Conservation (phyloP, 176 grass and related monocot genomes). For the Carex littledalei region DNA sequence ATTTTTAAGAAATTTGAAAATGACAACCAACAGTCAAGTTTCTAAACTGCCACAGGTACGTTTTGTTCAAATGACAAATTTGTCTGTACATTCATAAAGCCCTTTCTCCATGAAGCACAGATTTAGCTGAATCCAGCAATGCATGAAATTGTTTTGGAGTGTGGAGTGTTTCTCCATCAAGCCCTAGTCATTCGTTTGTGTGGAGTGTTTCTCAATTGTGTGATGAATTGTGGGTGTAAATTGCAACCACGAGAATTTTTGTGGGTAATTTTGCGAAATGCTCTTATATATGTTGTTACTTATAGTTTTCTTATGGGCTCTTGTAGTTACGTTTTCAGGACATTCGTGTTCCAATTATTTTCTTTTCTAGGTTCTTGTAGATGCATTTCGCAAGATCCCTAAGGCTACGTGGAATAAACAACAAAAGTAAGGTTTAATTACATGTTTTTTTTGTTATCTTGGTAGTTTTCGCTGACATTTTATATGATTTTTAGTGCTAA, state of each 20-base stretch:
- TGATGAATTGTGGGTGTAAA: background rate
- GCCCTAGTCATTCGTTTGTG: too few species aligned
- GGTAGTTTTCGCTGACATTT: background rate
- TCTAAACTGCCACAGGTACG: background rate
- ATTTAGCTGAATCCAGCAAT: background rate
- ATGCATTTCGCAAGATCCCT: conserved; percentile 68
- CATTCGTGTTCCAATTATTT: conserved; percentile 11
- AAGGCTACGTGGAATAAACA: conserved; percentile 67
- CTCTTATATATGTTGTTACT: background rate
- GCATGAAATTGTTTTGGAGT: background rate
- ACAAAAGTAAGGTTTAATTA: conserved; percentile 51
- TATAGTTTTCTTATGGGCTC: conserved; percentile 16
- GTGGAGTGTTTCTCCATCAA: too few species aligned
- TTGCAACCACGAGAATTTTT: background rate
- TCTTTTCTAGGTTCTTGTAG: conserved; percentile 57
- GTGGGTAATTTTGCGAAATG: background rate
- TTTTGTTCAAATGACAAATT: background rate
- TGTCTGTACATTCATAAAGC: background rate
- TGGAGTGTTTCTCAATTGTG: background rate
- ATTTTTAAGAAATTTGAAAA: background rate
- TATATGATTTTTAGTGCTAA: background rate
- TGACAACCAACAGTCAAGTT: background rate
- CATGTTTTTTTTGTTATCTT: background rate
- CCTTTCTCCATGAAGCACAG: background rate
- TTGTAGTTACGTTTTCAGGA: background rate